Evolutionary conservation across 306 rosid species (phyloP), one percentile per base, ranked within the genome.

Genomic region (Dryas alaskensis): DNA sequence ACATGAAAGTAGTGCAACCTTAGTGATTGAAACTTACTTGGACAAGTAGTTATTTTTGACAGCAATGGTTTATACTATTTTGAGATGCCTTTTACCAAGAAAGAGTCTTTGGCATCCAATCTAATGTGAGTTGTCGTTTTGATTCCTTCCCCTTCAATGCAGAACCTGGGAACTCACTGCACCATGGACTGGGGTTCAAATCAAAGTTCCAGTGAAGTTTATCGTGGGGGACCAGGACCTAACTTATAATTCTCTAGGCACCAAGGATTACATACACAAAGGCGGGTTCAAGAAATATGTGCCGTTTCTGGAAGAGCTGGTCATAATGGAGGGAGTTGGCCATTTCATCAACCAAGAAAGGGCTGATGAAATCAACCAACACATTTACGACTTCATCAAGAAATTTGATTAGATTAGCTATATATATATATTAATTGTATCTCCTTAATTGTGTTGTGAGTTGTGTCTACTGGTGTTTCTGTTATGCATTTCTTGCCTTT

Each of bases 131-230:
- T 40, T 27, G 7, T 42, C 40, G 43, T 12, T 54, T 47, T 45
- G 1, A 47, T 67, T 22, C 10, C 2, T 50, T 50, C 9, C 8
- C 27, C 37, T 54, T 51, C 44, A 49, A 49, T 79, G 85, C 84
- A 93, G 96, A 65, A 93, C 86, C 47, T 91, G 98, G 97, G 97
- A 93, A 78, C 84, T 91, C 5, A 82, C 79, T 47, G 92, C 96
- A 27, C 87, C 96, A 0, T 93, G 92, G 86, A 86, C 79, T 4
- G 86, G 88, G 75, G 86, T 84, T 59, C 48, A 86, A 68, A 71
- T 93, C 1, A 82, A 89, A 67, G 91, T 91, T 31, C 96, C 96
- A 2, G 90, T 81, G 0, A 89, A 87, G 91, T 91, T 91, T 67
- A 85, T 93, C 4, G 88, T 89, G 63, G 96, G 98, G 3, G 96